Base-by-base conservation (phyloP, 345 rosid genomes). In the Abelmoschus esculentus region DNA sequence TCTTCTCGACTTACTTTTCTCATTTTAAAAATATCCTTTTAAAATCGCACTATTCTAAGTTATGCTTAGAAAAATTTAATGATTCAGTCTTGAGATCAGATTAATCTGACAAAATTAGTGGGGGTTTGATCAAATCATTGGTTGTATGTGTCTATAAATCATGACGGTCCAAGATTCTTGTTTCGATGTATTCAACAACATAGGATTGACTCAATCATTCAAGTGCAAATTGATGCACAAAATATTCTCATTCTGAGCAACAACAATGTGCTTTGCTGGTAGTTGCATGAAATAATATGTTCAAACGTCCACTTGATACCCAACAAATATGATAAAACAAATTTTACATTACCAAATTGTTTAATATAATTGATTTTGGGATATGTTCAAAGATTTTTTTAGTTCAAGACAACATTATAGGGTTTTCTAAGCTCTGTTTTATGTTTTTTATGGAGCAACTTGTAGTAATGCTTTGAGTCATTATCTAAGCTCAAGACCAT, bases 121-220 rank as follows among this genome's bases (percentile, higher is more conserved):
- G 7, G 8, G 40, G 29, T 29, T 58, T 58, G 38, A 58, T 58
- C 10, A 58, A 58, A 58, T 58, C 40, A 28, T 58, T 58, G 13
- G 62, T 58, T 58, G 18, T 18, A 58, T 29, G 13, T 12, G 36
- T 57, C 13, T 57, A 29, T 36, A 11, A 28, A 28, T 28, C 5
- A 57, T 57, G 36, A 32, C 38, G 36, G 61, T 28, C 61, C 61
- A 57, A 28, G 61, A 57, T 12, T 83, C 87, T 82, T 79, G 67
- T 70, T 74, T 72, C 74, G 14, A 70, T 73, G 56, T 78, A 55
- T 79, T 57, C 69, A 53, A 53, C 46, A 72, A 72, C 74, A 69
- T 67, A 65, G 73, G 80, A 80, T 62, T 70, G 83, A 67, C 78
- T 55, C 78, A 80, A 80, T 83, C 78, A 79, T 77, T 46, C 72